Base-by-base conservation (phyloP, 257 asterid genomes). In the Schizonepeta tenuifolia region DNA sequence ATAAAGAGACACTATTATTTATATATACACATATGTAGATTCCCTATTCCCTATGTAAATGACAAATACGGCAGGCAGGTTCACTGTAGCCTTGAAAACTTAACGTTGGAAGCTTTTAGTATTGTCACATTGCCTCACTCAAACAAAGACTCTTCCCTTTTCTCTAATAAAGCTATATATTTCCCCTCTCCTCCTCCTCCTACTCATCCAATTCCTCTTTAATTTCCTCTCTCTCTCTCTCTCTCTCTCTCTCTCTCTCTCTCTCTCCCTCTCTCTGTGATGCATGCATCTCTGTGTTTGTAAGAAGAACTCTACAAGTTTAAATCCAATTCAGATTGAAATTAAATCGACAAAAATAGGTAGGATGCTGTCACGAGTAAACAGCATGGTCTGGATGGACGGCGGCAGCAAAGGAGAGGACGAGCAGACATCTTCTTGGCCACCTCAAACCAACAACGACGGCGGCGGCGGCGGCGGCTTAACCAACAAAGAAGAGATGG, bases 361-460 rank as follows among this genome's bases (percentile, higher is more conserved):
- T 63, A 74, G 63, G 33, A 88, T 91, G 96, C 38, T 93, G 60
- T 84, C 92, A 2, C 80, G 92, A 71, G 85, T 80, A 43, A 88
- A 87, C 13, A 86, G 93, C 79, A 79, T 89, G 86, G 87, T 64
- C 14, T 93, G 98, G 96, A 84, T 85, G 83, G 96, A 90, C 69
- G 91, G 75, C 68, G 93, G 79, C n/a, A 57, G 33, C 21, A 83
- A 81, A 72, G 88, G 20, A 69, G 86, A 46, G 6, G 87, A 77
- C 5, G 89, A 82, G 24, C 87, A 85, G 69, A 43, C 82, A 1
- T 59, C 81, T 64, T 73, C 90, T 8, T 90, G 97, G 95, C 77
- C 79, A 93, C 77, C 79, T 69, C 89, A 80, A 41, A 83, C 56
- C 46, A 67, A 57, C 68, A 68, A 65, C 74, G 68, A 22, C 60